Evolutionary conservation across 441 rosid genomes (phyloP).

Genomic region (Eutrema salsugineum): DNA sequence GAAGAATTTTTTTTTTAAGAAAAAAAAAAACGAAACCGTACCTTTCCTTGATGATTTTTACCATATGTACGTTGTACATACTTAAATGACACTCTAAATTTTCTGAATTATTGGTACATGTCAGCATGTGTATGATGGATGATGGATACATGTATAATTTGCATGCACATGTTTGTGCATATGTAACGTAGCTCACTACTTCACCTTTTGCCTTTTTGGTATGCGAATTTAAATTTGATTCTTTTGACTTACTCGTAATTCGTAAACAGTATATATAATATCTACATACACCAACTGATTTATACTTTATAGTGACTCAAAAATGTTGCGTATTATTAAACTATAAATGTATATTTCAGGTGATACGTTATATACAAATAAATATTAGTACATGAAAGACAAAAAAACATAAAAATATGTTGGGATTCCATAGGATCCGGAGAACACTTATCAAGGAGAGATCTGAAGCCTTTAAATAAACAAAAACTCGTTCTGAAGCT

Average conservation of each 20-base stretch:
- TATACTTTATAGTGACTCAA: too few relatives aligned
- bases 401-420: background rate
- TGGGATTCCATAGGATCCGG: conserved; percentile 6
- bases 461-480: background rate
- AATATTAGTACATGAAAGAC: background rate
- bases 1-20: too few relatives aligned
- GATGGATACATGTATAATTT: conserved; percentile 8
- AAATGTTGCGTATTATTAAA: too few relatives aligned
- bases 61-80: conserved; percentile 9
- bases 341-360: background rate
- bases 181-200: background rate
- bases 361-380: background rate
- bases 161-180: conserved; percentile 18
- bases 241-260: background rate
- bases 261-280: background rate
- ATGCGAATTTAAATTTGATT: background rate
- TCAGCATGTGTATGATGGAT: conserved; percentile 14
- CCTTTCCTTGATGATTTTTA: background rate
- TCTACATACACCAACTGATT: background rate
- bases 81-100: conserved; percentile 18
- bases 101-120: conserved; percentile 20
- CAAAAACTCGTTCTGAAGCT: background rate
- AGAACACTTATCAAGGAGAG: conserved; percentile 24
- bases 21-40: background rate
- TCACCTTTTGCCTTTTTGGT: conserved; percentile 18